Conservation (phyloP, 1,139 yeast species). For the Neolecta irregularis region DNA sequence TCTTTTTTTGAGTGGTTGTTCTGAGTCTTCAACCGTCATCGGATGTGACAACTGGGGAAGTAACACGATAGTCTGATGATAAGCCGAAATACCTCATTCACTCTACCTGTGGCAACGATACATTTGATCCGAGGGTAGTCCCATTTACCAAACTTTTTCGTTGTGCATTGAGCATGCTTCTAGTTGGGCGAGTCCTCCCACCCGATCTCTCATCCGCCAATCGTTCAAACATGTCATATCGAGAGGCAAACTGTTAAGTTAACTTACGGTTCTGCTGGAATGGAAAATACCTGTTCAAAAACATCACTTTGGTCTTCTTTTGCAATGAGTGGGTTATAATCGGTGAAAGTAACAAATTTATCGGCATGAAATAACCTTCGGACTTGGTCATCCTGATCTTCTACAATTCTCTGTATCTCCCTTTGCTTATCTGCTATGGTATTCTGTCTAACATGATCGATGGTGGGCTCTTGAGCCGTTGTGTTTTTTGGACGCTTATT, state of each 20-base stretch:
- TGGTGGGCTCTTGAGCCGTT: constrained; percentile 1
- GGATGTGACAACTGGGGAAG: too few relatives aligned
- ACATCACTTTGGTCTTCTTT: constrained; percentile 30
- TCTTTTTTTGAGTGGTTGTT: too few relatives aligned
- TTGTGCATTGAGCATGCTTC: too few relatives aligned
- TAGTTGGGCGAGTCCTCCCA: too few relatives aligned
- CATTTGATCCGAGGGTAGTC: too few relatives aligned
- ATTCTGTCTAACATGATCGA: constrained; percentile 13
- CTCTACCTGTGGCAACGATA: too few relatives aligned
- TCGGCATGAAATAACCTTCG: constrained; percentile 42
- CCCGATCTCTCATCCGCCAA: too few relatives aligned
- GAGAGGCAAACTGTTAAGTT: constrained; percentile 24
- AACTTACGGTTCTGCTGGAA: constrained; percentile 20
- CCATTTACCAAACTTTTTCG: too few relatives aligned
- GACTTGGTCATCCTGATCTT: constrained; percentile 33
- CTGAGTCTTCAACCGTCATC: too few relatives aligned
- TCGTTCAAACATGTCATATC: too few relatives aligned
- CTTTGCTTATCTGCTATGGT: constrained; percentile 17
- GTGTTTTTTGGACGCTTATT: not conserved
- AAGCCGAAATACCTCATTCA: too few relatives aligned
- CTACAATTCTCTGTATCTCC: constrained; percentile 26
- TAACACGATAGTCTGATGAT: too few relatives aligned
- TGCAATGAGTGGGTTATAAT: constrained; percentile 43
- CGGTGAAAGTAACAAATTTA: constrained; percentile 42
- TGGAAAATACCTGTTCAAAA: constrained; percentile 16